These are phyloP conservation scores for Mucor irregularis DNA, from an alignment of 371 early-diverging fungal genomes.

Conservation along the genomic window DNA sequence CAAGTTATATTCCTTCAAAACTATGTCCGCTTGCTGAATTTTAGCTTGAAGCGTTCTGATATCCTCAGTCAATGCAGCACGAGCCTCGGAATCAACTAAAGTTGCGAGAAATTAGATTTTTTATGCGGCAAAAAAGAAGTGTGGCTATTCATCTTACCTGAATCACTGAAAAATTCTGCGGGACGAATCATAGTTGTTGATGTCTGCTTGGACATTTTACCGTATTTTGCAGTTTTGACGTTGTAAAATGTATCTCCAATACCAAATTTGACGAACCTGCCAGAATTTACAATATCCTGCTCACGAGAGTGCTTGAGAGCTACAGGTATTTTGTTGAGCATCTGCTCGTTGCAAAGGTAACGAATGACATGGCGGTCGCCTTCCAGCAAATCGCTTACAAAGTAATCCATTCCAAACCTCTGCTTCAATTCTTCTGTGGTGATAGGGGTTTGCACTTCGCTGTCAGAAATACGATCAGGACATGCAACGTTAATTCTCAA, in stretches of 20 bases:
- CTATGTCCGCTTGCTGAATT: constrained; percentile 31
- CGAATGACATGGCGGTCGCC: constrained; percentile 70
- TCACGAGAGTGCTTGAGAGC: constrained; percentile 44
- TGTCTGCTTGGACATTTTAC: constrained; percentile 37
- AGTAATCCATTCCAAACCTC: constrained; percentile 72
- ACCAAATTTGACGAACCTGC: constrained; percentile 45
- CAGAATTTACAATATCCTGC: constrained; percentile 32
- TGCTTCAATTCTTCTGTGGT: constrained; percentile 31
- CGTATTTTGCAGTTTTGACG: constrained; percentile 55
- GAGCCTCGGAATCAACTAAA: constrained; percentile 34
- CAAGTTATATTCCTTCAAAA: constrained; percentile 35
- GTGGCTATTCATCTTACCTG: constrained; percentile 35
- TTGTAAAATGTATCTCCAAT: constrained; percentile 51
- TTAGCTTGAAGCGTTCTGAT: constrained; percentile 1
- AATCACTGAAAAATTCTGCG: constrained; percentile 45
- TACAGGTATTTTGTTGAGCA: constrained; percentile 66
- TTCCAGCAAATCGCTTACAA: constrained; percentile 72
- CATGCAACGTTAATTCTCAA: constrained; percentile 66
- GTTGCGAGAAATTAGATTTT: no score
- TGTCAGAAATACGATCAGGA: constrained; percentile 33
- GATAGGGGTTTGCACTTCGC: constrained; percentile 45
- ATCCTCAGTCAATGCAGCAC: constrained; percentile 9
- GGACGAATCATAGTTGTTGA: constrained; percentile 31
- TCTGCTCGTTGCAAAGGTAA: constrained; percentile 60
- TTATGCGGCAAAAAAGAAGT: no score